phyloP scores from a whole-genome alignment of 768 basidiomycete species.

The Russula earlei region DNA sequence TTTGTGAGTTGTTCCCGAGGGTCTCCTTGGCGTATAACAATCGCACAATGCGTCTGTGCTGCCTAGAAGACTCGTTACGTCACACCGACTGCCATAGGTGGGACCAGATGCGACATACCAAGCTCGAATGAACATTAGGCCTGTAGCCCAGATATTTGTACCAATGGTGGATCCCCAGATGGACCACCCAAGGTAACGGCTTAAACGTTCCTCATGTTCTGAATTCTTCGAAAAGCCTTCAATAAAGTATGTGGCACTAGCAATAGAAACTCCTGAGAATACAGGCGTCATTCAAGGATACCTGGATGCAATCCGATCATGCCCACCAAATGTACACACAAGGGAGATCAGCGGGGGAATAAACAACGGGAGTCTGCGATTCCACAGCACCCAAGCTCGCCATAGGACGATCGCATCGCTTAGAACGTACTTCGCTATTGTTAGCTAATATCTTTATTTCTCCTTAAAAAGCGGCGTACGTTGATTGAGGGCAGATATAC shows the following conservation, averaged over 20 bases:
- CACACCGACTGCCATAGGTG: background rate
- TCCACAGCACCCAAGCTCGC: slow-evolving; percentile 11
- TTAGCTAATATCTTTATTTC: background rate
- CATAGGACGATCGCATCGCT: slow-evolving; percentile 7
- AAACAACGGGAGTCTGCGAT: background rate
- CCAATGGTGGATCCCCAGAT: background rate
- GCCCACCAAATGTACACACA: background rate
- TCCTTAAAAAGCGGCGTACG: background rate
- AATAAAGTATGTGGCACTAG: background rate
- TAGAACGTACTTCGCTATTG: background rate
- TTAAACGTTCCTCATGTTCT: background rate
- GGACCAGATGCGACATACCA: slow-evolving; percentile 1
- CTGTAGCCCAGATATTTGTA: slow-evolving; percentile 12
- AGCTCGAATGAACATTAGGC: slow-evolving; percentile 4
- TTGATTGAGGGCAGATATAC: background rate
- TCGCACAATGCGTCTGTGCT: background rate
- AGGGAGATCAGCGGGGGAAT: background rate
- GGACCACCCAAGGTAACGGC: background rate
- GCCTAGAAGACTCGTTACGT: background rate
- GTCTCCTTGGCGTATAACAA: background rate
- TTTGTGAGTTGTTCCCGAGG: background rate
- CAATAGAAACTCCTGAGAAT: background rate
- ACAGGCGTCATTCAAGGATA: background rate
- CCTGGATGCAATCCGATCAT: background rate
- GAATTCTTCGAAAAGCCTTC: background rate